A percentile compares a stretch with the other conserved stretches of the same genome.
phyloP scores from a whole-genome alignment of 2,329 filamentous ascomycete genomes.

The Mariannaea sp. region DNA sequence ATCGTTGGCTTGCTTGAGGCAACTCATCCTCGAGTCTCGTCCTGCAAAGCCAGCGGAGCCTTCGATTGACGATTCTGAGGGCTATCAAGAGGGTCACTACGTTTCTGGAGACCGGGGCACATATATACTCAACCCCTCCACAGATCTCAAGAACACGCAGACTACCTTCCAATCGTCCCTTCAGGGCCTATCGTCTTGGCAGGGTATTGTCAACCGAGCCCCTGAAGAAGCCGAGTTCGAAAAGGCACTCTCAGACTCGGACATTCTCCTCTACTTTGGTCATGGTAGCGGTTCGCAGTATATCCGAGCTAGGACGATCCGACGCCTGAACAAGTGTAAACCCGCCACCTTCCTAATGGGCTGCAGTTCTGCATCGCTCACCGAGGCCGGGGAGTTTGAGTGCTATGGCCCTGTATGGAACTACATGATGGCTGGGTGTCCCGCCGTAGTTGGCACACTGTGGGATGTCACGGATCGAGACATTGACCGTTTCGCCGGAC shows the following conservation, averaged over 20 bases:
- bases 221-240: slow-evolving; percentile 83
- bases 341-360: slow-evolving; percentile 91
- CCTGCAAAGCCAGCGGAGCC: slow-evolving; percentile 17
- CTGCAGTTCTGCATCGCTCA: slow-evolving; percentile 82
- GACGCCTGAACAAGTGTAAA: slow-evolving; percentile 73
- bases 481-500: slow-evolving; percentile 88
- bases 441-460: slow-evolving; percentile 86
- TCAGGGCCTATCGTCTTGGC: slow-evolving; percentile 71
- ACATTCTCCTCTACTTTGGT: slow-evolving; percentile 90
- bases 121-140: slow-evolving; percentile 88
- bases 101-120: slow-evolving; percentile 62
- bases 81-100: slow-evolving; percentile 52
- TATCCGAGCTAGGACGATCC: slow-evolving; percentile 82
- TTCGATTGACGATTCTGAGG: slow-evolving; percentile 15
- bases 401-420: slow-evolving; percentile 88
- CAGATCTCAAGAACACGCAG: slow-evolving; percentile 82
- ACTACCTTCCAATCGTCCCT: slow-evolving; percentile 71
- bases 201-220: slow-evolving; percentile 66
- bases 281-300: slow-evolving; percentile 96
- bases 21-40: slow-evolving; percentile 66
- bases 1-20: slow-evolving; percentile 79
- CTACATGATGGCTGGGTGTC: slow-evolving; percentile 86
- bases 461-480: slow-evolving; percentile 99
- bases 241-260: slow-evolving; percentile 64
- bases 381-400: slow-evolving; percentile 84